phyloP scores from a whole-genome alignment of 345 rosid genomes.

The Hypericum androsaemum region DNA sequence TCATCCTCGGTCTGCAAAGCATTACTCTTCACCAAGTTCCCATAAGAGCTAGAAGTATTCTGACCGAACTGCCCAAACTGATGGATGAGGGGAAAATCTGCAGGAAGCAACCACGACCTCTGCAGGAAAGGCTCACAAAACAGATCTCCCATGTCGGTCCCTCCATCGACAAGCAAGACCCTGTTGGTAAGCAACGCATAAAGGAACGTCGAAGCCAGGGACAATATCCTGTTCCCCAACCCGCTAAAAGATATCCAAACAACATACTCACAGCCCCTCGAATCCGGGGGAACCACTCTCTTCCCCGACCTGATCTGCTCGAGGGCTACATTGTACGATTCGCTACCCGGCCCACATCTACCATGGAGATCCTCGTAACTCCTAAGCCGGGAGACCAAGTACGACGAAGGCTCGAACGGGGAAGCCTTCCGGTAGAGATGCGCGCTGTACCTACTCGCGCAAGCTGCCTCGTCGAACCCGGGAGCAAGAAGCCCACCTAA shows the following conservation, averaged over 20 bases:
- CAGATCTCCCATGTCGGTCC: constrained; percentile 20
- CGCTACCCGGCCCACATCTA: constrained; percentile 20
- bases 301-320: constrained; percentile 13
- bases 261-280: constrained; percentile 16
- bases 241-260: constrained; percentile 24
- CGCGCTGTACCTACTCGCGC: constrained; percentile 16
- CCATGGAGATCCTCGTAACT: constrained; percentile 21
- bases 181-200: constrained; percentile 21
- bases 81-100: constrained; percentile 14
- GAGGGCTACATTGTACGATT: constrained; percentile 14
- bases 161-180: constrained; percentile 20
- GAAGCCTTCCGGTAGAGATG: constrained; percentile 14
- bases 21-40: constrained; percentile 19
- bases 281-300: neutral
- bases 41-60: constrained; percentile 7
- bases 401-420: constrained; percentile 15
- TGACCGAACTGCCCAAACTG: constrained; percentile 10
- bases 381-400: constrained; percentile 19
- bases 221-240: constrained; percentile 21
- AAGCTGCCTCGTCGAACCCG: constrained; percentile 19
- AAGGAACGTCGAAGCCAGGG: constrained; percentile 21
- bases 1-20: constrained; percentile 4
- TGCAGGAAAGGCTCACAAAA: constrained; percentile 25
- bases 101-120: constrained; percentile 19
- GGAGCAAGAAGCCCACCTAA: constrained; percentile 21